Conservation (phyloP, 441 rosid species). For the Euphorbia schlechtendalii region DNA sequence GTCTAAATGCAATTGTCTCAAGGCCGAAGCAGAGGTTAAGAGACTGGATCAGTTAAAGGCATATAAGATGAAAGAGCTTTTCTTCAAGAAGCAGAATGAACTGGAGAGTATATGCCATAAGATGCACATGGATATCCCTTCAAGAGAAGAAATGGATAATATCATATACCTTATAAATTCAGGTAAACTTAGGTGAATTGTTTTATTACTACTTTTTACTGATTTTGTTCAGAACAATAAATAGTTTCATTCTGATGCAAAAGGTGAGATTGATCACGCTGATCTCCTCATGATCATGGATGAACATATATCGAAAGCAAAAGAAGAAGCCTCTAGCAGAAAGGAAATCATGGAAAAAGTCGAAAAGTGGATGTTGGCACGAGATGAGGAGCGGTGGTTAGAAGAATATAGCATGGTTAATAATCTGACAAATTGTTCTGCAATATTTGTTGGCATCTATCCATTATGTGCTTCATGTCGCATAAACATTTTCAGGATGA, state of each 20-base stretch:
- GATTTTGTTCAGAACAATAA: slow-evolving; percentile 19
- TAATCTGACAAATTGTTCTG: slow-evolving; percentile 18
- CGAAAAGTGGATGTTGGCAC: slow-evolving; percentile 74
- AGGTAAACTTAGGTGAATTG: slow-evolving; percentile 38
- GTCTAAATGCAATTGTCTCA: slow-evolving; percentile 18
- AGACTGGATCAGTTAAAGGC: slow-evolving; percentile 92
- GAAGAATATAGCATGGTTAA: slow-evolving; percentile 92
- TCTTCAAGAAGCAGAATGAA: slow-evolving; percentile 77
- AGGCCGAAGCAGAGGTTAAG: slow-evolving; percentile 95
- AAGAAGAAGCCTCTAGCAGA: slow-evolving; percentile 92
- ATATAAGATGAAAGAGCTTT: slow-evolving; percentile 87
- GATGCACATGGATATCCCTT: slow-evolving; percentile 86
- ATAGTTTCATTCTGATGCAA: slow-evolving; percentile 21
- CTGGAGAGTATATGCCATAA: slow-evolving; percentile 69
- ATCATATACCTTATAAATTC: slow-evolving; percentile 63
- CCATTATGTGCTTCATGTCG: slow-evolving; percentile 2
- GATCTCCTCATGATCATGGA: slow-evolving; percentile 80
- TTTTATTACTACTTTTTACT: slow-evolving; percentile 2
- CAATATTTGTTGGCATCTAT: slow-evolving; percentile 10
- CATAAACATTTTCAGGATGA: slow-evolving; percentile 53
- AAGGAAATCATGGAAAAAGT: slow-evolving; percentile 87
- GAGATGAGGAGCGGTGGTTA: slow-evolving; percentile 93
- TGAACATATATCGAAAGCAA: slow-evolving; percentile 76
- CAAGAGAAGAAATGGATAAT: slow-evolving; percentile 53
- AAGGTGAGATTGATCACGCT: slow-evolving; percentile 85